Evolutionary conservation across 139 green algal species (phyloP).

Genomic region (Chlorella sp.): DNA sequence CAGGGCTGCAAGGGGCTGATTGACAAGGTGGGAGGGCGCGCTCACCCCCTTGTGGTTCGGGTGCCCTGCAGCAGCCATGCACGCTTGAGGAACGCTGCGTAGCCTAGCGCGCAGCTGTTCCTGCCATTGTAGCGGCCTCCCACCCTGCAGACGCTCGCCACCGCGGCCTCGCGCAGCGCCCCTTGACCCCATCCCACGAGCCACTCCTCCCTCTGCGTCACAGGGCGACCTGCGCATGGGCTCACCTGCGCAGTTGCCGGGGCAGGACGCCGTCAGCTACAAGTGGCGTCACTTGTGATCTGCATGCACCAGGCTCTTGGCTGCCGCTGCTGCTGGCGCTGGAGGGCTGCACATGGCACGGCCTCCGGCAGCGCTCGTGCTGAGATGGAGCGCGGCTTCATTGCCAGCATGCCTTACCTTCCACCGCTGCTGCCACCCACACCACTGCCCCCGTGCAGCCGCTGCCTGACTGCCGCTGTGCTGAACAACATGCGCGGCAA

Average conservation of each 20-base stretch:
- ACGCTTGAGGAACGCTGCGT: too few relatives aligned
- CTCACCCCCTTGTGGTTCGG: too few relatives aligned
- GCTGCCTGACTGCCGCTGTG: not conserved
- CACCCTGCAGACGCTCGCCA: too few relatives aligned
- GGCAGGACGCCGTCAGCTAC: not conserved
- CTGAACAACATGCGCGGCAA: constrained; percentile 19
- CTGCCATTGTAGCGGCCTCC: too few relatives aligned
- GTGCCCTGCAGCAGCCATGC: too few relatives aligned
- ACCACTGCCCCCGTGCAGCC: not conserved
- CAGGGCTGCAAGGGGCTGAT: not conserved
- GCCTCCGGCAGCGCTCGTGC: not conserved
- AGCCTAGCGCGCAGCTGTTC: too few relatives aligned
- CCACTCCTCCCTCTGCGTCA: too few relatives aligned
- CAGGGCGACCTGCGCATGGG: not conserved
- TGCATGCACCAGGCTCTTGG: not conserved
- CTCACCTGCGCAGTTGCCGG: not conserved
- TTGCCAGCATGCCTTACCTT: not conserved
- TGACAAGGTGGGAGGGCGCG: not conserved
- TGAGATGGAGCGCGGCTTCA: not conserved
- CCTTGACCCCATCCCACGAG: too few relatives aligned
- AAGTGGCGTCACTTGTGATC: not conserved
- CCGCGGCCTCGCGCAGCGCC: too few relatives aligned
- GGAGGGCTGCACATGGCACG: too few relatives aligned
- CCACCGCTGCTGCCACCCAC: not conserved
- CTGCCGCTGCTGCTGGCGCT: not conserved